Base-by-base conservation (phyloP, 2,329 filamentous ascomycete genomes). In the Knoxdaviesia proteae region DNA sequence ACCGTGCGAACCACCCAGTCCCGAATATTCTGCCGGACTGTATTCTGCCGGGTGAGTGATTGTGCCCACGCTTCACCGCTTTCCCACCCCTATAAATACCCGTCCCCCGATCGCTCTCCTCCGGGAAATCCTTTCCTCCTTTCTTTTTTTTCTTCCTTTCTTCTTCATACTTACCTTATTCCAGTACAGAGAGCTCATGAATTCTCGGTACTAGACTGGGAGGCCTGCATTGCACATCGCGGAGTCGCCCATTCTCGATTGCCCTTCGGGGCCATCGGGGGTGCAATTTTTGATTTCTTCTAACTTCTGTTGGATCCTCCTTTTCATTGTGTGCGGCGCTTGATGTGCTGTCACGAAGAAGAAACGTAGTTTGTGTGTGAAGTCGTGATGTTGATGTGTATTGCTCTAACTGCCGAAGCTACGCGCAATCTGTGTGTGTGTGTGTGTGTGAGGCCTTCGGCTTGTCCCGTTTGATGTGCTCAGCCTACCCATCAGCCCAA, bases 141-240 rank as follows among this genome's bases (percentile, higher is more conserved):
- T 46, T 48, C 41, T 38, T 42, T 43, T 47, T 49, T 55, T 55
- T 49, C 40, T 52, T 54, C 48, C 52, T 57, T 60, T 56, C 49
- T 55, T 61, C 57, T 58, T 62, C 59, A 68, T 67, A 67, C 64
- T 67, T 68, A 66, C 62, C 62, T 68, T 67, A 56, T 58, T 56
- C 54, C 54, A 58, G 53, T 51, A 47, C 49, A 48, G 52, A 55
- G 53, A 52, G 64, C 54, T 68, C 64, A 67, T 48, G 60, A 62
- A 60, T 53, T 49, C 56, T 53, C 51, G 51, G 45, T 49, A 50
- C 55, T 58, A 65, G 59, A 53, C 51, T 51, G 58, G 60, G 55
- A 58, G 57, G 58, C 62, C 64, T 68, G 63, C 64, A 68, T 67
- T 64, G 64, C 64, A 69, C 64, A 64, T 54, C 62, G 64, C 59